These are phyloP conservation scores for Sporothrix globosa DNA, from an alignment of 2,329 filamentous ascomycete species.

Conservation along the genomic window DNA sequence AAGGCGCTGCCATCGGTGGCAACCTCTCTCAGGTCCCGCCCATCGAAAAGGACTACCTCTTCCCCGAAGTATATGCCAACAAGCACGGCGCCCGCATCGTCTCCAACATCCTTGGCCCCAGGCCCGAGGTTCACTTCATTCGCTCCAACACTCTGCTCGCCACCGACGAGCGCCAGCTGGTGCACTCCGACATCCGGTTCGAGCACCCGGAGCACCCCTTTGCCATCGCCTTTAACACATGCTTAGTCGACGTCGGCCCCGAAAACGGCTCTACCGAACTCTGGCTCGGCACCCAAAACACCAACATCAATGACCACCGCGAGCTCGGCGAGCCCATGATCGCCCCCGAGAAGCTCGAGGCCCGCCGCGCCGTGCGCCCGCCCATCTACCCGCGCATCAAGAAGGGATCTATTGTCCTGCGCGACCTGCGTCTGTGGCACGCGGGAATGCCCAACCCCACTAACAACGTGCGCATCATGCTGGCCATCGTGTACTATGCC, in stretches of 20 bases:
- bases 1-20: conserved; percentile 37
- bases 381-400: conserved; percentile 43
- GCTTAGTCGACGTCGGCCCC: conserved; percentile 54
- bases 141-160: conserved; percentile 46
- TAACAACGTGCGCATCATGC: conserved; percentile 30
- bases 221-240: conserved; percentile 58
- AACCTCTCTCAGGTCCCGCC: conserved; percentile 39
- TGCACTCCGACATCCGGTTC: conserved; percentile 64
- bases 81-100: conserved; percentile 36
- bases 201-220: conserved; percentile 58
- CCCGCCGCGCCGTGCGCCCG: conserved; percentile 53
- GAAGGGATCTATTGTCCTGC: conserved; percentile 57
- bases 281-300: conserved; percentile 60
- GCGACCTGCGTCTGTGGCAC: conserved; percentile 62
- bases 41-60: conserved; percentile 32
- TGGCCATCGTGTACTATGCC: conserved; percentile 33
- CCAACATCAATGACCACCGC: conserved; percentile 54
- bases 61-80: conserved; percentile 41
- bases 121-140: conserved; percentile 38
- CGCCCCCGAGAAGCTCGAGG: conserved; percentile 46
- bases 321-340: conserved; percentile 57
- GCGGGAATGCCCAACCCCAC: conserved; percentile 35
- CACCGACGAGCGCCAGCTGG: conserved; percentile 51
- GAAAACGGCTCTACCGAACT: conserved; percentile 61
- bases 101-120: conserved; percentile 37